Conservation (phyloP, 2,329 filamentous ascomycete species). For the Lachnum nothofagi region DNA sequence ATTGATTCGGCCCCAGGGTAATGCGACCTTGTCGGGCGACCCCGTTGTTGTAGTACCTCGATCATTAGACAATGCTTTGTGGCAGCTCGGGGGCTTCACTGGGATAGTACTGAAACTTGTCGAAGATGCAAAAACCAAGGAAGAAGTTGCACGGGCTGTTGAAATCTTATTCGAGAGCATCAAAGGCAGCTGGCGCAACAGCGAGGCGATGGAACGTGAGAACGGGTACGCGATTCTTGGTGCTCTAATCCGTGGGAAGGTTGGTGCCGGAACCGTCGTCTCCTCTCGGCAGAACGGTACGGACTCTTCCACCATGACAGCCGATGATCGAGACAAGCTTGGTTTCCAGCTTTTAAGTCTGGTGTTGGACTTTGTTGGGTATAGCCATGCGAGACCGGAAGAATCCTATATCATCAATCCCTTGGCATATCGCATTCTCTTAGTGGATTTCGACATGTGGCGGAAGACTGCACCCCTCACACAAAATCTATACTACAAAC, state of each 20-base stretch:
- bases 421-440: constrained; percentile 81
- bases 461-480: constrained; percentile 69
- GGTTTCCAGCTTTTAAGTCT: constrained; percentile 65
- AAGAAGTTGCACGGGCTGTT: constrained; percentile 70
- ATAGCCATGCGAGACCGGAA: constrained; percentile 70
- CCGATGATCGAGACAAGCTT: constrained; percentile 50
- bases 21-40: constrained; percentile 75
- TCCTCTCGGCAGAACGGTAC: constrained; percentile 31
- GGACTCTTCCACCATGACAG: constrained; percentile 37
- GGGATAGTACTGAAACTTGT: constrained; percentile 79
- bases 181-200: constrained; percentile 91
- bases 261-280: constrained; percentile 49
- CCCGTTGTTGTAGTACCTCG: constrained; percentile 78
- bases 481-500: constrained; percentile 85
- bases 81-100: constrained; percentile 88
- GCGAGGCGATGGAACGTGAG: constrained; percentile 94
- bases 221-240: constrained; percentile 88
- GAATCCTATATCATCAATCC: constrained; percentile 95
- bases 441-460: constrained; percentile 94
- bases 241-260: constrained; percentile 76
- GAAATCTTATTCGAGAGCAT: constrained; percentile 82
- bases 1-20: constrained; percentile 72
- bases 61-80: constrained; percentile 83
- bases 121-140: constrained; percentile 65
- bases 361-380: constrained; percentile 82